Conservation (phyloP, 768 basidiomycete species). For the Cubamyces lactineus region DNA sequence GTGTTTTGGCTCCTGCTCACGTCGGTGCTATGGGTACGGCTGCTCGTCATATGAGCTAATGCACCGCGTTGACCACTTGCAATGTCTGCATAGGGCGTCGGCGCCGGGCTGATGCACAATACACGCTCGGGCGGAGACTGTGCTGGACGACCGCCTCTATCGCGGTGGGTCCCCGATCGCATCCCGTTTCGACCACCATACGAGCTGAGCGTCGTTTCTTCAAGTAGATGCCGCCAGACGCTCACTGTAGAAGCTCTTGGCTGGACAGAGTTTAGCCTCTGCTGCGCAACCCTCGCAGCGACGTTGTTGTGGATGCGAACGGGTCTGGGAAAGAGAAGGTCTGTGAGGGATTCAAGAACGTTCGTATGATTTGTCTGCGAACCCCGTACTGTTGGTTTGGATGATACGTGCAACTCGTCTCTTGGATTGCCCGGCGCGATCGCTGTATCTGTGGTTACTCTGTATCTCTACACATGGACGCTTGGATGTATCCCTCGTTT, state of each 20-base stretch:
- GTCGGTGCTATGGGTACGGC: conserved; percentile 64
- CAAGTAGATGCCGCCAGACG: conserved; percentile 64
- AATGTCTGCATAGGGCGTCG: conserved; percentile 61
- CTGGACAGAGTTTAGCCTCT: conserved; percentile 75
- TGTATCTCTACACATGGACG: too few species aligned
- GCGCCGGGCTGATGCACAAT: conserved; percentile 67
- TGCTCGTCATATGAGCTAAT: conserved; percentile 5
- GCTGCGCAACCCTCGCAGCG: conserved; percentile 53
- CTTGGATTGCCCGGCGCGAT: too few species aligned
- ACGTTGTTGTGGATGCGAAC: conserved; percentile 57
- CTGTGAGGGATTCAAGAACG: conserved; percentile 47
- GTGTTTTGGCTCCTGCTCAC: conserved; percentile 73
- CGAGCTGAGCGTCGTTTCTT: conserved; percentile 13
- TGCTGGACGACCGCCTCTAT: conserved; percentile 52
- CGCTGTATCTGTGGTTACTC: too few species aligned
- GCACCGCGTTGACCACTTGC: not conserved
- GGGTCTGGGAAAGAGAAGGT: conserved; percentile 39
- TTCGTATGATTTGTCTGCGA: conserved; percentile 34
- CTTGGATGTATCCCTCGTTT: too few species aligned
- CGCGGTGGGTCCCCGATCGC: conserved; percentile 44
- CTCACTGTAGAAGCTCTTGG: conserved; percentile 75
- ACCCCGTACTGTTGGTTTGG: too few species aligned
- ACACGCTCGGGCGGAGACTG: conserved; percentile 67
- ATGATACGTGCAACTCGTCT: too few species aligned
- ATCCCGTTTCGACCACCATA: conserved; percentile 9